Conservation (phyloP, 2,329 filamentous ascomycete species). For the Cephalotrichum gorgonifer region DNA sequence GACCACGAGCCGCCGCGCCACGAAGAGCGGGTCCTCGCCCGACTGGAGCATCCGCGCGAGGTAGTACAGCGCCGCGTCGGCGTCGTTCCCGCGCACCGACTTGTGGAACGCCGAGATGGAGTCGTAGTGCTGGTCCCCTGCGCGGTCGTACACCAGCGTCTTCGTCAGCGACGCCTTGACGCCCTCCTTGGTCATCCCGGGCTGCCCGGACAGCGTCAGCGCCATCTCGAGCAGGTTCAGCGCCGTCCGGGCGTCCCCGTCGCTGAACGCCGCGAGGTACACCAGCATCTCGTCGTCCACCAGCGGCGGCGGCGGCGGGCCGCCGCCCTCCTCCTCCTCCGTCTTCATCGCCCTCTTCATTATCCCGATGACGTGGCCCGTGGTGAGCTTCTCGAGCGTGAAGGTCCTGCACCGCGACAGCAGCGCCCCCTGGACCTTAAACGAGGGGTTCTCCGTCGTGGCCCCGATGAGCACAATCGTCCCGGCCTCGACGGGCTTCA, state of each 20-base stretch:
- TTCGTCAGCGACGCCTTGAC: slow-evolving; percentile 80
- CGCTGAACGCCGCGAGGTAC: slow-evolving; percentile 78
- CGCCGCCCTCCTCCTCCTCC: slow-evolving; percentile 27
- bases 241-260: slow-evolving; percentile 87
- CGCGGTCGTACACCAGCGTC: slow-evolving; percentile 88
- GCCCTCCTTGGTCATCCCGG: slow-evolving; percentile 58
- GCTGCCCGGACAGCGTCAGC: slow-evolving; percentile 56
- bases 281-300: slow-evolving; percentile 66
- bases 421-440: slow-evolving; percentile 81
- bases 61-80: slow-evolving; percentile 89
- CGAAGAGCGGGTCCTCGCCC: slow-evolving; percentile 85
- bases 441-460: slow-evolving; percentile 94
- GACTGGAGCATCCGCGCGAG: slow-evolving; percentile 91
- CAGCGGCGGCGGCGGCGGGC: slow-evolving; percentile 35
- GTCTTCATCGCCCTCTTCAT: slow-evolving; percentile 61
- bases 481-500: slow-evolving; percentile 84
- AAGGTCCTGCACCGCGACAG: slow-evolving; percentile 87
- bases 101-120: slow-evolving; percentile 97
- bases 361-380: slow-evolving; percentile 63
- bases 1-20: slow-evolving; percentile 86
- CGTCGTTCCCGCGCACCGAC: slow-evolving; percentile 74
- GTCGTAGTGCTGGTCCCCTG: slow-evolving; percentile 95
- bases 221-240: slow-evolving; percentile 88
- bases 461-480: slow-evolving; percentile 87
- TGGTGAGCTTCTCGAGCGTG: slow-evolving; percentile 64